A percentile compares a stretch with the other conserved stretches of the same genome.
phyloP scores from a whole-genome alignment of 2,329 filamentous ascomycete genomes.

The Alternaria sp. region DNA sequence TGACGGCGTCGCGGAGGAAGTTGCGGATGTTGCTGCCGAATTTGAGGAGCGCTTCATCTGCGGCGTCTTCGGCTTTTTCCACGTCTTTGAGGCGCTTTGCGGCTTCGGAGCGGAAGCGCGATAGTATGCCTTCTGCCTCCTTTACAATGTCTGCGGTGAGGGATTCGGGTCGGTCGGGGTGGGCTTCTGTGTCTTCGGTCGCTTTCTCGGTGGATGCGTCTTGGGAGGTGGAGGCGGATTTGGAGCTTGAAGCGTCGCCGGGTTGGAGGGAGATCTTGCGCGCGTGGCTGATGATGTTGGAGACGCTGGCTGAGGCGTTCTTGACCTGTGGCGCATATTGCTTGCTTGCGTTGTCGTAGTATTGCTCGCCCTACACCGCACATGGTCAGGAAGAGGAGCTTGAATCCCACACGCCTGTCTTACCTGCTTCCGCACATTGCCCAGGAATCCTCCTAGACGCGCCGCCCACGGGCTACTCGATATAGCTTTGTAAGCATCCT shows the following conservation, averaged over 20 bases:
- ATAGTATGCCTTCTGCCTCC: slow-evolving; percentile 71
- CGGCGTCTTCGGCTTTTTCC: slow-evolving; percentile 90
- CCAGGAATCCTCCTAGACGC: slow-evolving; percentile 84
- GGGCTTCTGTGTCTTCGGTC: slow-evolving; percentile 32
- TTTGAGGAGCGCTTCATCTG: slow-evolving; percentile 90
- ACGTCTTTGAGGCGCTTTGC: slow-evolving; percentile 86
- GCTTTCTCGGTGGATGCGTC: slow-evolving; percentile 13
- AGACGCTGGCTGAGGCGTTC: slow-evolving; percentile 82
- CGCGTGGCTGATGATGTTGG: slow-evolving; percentile 75
- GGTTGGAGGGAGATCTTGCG: slow-evolving; percentile 69
- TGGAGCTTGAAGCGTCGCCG: slow-evolving; percentile 27
- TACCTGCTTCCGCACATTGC: slow-evolving; percentile 92
- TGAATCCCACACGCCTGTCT: slow-evolving; percentile 22
- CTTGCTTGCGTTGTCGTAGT: slow-evolving; percentile 81
- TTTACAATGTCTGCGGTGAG: slow-evolving; percentile 59
- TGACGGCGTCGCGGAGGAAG: slow-evolving; percentile 89
- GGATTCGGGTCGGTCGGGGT: slow-evolving; percentile 52
- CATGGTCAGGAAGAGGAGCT: slow-evolving; percentile 6
- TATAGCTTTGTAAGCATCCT: slow-evolving; percentile 94
- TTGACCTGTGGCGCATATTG: slow-evolving; percentile 80
- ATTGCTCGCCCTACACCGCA: slow-evolving; percentile 73
- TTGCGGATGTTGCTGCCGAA: slow-evolving; percentile 90
- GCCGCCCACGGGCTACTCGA: slow-evolving; percentile 91
- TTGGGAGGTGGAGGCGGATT: slow-evolving; percentile 22
- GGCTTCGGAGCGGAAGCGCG: slow-evolving; percentile 77